Percentiles rank a stretch among this genome's conserved stretches.
Conservation (phyloP, 139 green algal species). For the Mesotaenium endlicherianum region DNA sequence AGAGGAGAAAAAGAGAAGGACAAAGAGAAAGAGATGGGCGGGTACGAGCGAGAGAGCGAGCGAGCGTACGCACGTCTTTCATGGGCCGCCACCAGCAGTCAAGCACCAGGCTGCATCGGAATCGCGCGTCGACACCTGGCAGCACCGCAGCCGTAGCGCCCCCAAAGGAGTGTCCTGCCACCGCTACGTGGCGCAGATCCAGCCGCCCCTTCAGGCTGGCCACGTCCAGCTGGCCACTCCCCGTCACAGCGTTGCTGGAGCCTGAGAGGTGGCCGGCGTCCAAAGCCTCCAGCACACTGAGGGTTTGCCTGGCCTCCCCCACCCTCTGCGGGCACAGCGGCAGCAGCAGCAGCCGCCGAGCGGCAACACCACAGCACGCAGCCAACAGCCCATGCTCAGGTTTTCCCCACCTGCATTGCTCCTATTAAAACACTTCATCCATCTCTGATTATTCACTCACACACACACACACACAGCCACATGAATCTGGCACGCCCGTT, state of each 20-base stretch:
- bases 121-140: not conserved
- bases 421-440: no score
- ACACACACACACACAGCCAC: no score
- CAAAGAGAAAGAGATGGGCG: not conserved
- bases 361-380: no score
- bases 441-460: no score
- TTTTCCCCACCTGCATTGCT: no score
- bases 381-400: no score
- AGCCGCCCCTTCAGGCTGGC: not conserved
- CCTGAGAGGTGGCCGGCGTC: slow-evolving; percentile 9
- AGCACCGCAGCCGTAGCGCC: slow-evolving; percentile 2
- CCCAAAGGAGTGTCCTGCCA: slow-evolving; percentile 33
- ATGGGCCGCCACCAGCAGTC: slow-evolving; percentile 18
- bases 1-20: not conserved
- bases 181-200: slow-evolving; percentile 4
- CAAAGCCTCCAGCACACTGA: slow-evolving; percentile 2
- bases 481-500: no score
- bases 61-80: not conserved
- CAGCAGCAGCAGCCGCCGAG: no score
- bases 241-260: slow-evolving; percentile 5
- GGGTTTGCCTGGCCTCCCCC: not conserved
- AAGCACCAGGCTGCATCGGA: not conserved
- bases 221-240: not conserved
- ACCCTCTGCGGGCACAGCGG: slow-evolving; percentile 10
- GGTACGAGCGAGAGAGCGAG: not conserved